These are phyloP conservation scores for Morella rubra DNA, from an alignment of 306 rosid genomes.

Conservation along the genomic window DNA sequence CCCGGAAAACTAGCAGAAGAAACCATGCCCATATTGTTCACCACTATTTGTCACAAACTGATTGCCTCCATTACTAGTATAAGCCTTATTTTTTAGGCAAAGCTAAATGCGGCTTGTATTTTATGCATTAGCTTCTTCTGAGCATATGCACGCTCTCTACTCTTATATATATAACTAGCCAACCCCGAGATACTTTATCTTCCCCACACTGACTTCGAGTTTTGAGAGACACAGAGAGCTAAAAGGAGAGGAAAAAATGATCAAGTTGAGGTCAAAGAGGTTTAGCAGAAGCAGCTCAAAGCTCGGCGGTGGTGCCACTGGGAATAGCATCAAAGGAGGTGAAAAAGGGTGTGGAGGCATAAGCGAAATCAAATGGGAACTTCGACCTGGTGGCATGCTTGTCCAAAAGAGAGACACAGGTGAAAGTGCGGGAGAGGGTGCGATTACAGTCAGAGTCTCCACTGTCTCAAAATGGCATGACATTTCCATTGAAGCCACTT, in stretches of 20 bases:
- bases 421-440: constrained; percentile 43
- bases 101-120: constrained; percentile 41
- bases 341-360: constrained; percentile 29
- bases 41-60: constrained; percentile 31
- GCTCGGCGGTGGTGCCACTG: constrained; percentile 40
- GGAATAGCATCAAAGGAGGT: constrained; percentile 21
- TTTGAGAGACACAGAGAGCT: background rate
- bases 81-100: constrained; percentile 18
- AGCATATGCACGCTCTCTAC: constrained; percentile 11
- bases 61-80: constrained; percentile 25
- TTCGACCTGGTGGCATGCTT: constrained; percentile 97
- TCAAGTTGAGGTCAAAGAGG: constrained; percentile 79
- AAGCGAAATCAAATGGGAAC: constrained; percentile 85
- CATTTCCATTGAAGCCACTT: constrained; percentile 69
- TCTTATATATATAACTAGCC: constrained; percentile 42
- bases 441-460: constrained; percentile 80
- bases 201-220: constrained; percentile 12
- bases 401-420: constrained; percentile 75
- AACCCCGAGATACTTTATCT: constrained; percentile 22
- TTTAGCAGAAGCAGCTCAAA: constrained; percentile 66
- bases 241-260: constrained; percentile 37
- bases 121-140: constrained; percentile 29
- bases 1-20: constrained; percentile 42
- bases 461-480: constrained; percentile 74
- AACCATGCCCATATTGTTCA: constrained; percentile 33